phyloP scores from a whole-genome alignment of 2,329 filamentous ascomycete genomes.

The Talaromyces sp. region DNA sequence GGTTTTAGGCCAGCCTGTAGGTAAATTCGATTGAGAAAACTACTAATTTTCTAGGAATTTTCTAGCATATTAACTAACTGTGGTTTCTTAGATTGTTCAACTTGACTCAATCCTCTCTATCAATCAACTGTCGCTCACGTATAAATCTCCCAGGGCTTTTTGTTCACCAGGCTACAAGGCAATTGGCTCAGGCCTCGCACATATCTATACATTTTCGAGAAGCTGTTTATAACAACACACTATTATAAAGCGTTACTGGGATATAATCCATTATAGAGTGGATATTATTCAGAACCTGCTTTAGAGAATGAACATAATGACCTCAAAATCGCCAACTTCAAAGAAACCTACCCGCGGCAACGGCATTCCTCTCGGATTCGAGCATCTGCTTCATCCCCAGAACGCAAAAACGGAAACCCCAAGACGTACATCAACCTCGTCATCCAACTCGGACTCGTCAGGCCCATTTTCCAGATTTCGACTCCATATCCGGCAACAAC shows the following conservation, averaged over 20 bases:
- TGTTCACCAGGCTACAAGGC: not conserved
- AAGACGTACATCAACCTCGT: constrained; percentile 18
- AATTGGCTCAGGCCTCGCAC: not conserved
- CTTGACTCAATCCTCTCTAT: not conserved
- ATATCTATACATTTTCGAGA: not conserved
- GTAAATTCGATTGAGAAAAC: not conserved
- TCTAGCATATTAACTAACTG: not conserved
- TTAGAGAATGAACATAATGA: not conserved
- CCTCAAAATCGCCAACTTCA: not conserved
- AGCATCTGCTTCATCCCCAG: constrained; percentile 31
- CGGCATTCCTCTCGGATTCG: constrained; percentile 33
- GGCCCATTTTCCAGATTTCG: constrained; percentile 25
- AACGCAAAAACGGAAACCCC: constrained; percentile 17
- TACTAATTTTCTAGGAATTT: not conserved
- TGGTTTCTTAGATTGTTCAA: not conserved
- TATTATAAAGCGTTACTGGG: not conserved
- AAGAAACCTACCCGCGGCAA: constrained; percentile 12
- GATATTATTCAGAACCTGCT: not conserved
- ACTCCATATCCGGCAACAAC: constrained; percentile 44
- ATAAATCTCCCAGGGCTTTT: not conserved
- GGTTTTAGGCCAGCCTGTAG: not conserved
- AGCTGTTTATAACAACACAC: not conserved
- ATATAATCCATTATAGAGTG: not conserved
- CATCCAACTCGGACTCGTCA: constrained; percentile 10
- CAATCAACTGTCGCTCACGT: not conserved